Evolutionary conservation across 169 alveolate genomes (phyloP).

Genomic region (Theileria annulata): DNA sequence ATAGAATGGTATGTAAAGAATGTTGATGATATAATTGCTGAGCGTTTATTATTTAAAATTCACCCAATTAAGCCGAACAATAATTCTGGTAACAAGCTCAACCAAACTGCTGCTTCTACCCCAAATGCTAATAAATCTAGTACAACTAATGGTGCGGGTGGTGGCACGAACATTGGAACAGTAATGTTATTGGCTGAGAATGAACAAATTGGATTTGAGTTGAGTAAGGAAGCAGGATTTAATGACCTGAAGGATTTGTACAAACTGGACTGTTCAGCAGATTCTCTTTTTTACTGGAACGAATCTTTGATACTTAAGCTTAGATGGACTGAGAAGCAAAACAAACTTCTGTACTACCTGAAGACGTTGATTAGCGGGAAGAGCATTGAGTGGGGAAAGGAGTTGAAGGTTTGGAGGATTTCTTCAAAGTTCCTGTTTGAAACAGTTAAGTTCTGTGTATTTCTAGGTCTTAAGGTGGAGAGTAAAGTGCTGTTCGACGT

Average conservation of each 20-base stretch:
- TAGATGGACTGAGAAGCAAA: constrained; percentile 56
- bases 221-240: constrained; percentile 13
- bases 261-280: constrained; percentile 7
- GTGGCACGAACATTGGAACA: not conserved
- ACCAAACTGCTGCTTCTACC: not conserved
- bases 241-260: constrained; percentile 10
- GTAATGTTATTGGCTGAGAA: constrained; percentile 15
- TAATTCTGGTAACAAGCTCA: not conserved
- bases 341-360: constrained; percentile 43
- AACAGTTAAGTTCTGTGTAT: constrained; percentile 32
- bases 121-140: not conserved
- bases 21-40: constrained; percentile 30
- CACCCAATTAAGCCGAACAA: constrained; percentile 6
- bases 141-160: not conserved
- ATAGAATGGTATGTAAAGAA: constrained; percentile 61
- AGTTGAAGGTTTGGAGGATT: constrained; percentile 43
- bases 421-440: constrained; percentile 31
- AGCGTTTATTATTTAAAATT: constrained; percentile 51
- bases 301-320: constrained; percentile 14
- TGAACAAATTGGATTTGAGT: not conserved
- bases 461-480: constrained; percentile 39
- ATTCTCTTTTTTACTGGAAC: constrained; percentile 2
- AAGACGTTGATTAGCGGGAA: constrained; percentile 43
- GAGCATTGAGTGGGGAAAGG: constrained; percentile 48
- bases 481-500: constrained; percentile 27